These are phyloP conservation scores for Apiotrichum siamense DNA, from an alignment of 1,284 basidiomycete species.

Conservation along the genomic window DNA sequence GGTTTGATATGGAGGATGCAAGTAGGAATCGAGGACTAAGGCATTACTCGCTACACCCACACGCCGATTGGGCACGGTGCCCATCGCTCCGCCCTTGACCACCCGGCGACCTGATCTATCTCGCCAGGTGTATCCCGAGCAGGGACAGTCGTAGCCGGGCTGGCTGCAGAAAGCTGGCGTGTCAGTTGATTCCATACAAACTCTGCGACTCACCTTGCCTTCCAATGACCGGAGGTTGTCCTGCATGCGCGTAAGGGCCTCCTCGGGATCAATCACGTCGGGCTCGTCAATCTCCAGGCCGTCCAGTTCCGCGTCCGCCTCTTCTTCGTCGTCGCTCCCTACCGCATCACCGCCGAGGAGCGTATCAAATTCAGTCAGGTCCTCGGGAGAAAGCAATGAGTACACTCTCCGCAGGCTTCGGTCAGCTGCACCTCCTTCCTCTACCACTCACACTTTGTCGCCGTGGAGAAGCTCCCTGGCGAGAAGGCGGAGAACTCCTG, in stretches of 20 bases:
- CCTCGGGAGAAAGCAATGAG: not conserved
- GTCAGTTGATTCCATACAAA: too few species aligned
- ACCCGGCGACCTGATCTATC: not conserved
- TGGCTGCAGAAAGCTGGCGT: too few species aligned
- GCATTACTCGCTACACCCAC: conserved; percentile 4
- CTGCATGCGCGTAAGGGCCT: conserved; percentile 11
- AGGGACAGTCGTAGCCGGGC: too few species aligned
- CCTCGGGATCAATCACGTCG: not conserved
- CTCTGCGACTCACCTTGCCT: conserved; percentile 2
- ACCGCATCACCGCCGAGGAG: not conserved
- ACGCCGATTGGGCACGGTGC: conserved; percentile 14
- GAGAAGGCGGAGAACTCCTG: conserved; percentile 1
- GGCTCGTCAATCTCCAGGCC: conserved; percentile 14
- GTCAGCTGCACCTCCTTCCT: not conserved
- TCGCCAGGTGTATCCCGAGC: not conserved
- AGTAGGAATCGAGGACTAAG: too few species aligned
- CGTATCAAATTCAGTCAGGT: conserved; percentile 1
- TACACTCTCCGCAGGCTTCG: conserved; percentile 6
- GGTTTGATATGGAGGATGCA: too few species aligned
- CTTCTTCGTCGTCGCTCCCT: not conserved
- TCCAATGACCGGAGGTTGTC: conserved; percentile 9
- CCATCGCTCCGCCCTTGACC: conserved; percentile 10
- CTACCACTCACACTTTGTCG: conserved; percentile 10
- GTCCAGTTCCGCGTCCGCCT: conserved; percentile 8
- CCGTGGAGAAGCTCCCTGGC: conserved; percentile 15